These are phyloP conservation scores for Thelonectria blattea DNA, from an alignment of 2,329 filamentous ascomycete genomes.

Conservation along the genomic window DNA sequence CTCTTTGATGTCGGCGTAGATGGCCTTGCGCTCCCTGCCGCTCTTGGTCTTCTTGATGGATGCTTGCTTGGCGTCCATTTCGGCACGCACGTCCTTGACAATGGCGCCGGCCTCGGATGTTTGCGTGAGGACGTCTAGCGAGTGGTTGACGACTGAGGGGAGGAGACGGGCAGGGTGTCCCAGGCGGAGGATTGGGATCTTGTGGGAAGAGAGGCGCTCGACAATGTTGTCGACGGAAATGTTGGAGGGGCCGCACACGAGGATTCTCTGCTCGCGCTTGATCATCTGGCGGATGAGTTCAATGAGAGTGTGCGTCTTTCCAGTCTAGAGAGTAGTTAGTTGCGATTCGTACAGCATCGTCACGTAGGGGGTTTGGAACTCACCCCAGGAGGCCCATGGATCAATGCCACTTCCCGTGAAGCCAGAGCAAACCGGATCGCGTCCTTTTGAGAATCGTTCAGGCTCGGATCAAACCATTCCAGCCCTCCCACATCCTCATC, in stretches of 20 bases:
- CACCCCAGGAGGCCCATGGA: constrained; percentile 90
- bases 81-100: constrained; percentile 85
- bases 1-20: constrained; percentile 85
- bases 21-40: constrained; percentile 77
- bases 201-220: constrained; percentile 84
- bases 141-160: constrained; percentile 86
- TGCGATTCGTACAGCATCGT: background rate
- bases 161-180: constrained; percentile 92
- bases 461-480: constrained; percentile 65
- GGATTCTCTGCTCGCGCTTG: constrained; percentile 72
- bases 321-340: constrained; percentile 62
- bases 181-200: constrained; percentile 84
- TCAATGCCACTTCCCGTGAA: constrained; percentile 81
- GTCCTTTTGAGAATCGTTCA: constrained; percentile 72
- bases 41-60: constrained; percentile 86
- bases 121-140: constrained; percentile 86
- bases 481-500: constrained; percentile 55
- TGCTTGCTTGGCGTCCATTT: constrained; percentile 92
- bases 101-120: constrained; percentile 90
- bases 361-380: constrained; percentile 32
- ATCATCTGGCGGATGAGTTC: constrained; percentile 93
- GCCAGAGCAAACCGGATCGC: constrained; percentile 83
- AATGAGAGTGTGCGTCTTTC: constrained; percentile 95
- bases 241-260: constrained; percentile 97
- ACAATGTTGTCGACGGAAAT: constrained; percentile 99